phyloP scores from a whole-genome alignment of 2,329 filamentous ascomycete genomes.

The Colletotrichum melonis region DNA sequence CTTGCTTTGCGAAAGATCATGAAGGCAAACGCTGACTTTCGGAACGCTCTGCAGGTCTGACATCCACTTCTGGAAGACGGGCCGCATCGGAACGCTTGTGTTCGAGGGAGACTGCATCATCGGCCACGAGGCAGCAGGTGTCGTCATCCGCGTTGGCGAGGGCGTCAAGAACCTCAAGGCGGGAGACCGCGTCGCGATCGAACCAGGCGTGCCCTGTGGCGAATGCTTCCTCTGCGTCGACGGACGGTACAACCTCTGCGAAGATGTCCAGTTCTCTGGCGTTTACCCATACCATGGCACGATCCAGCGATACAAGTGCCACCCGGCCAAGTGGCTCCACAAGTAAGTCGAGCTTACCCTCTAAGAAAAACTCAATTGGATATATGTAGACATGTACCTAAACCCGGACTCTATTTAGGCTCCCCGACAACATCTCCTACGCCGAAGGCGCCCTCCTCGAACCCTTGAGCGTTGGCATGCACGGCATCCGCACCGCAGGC shows the following conservation, averaged over 20 bases:
- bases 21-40: neutral
- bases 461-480: constrained; percentile 71
- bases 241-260: constrained; percentile 73
- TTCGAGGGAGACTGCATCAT: constrained; percentile 74
- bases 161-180: constrained; percentile 63
- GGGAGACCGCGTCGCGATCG: constrained; percentile 74
- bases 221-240: constrained; percentile 68
- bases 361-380: too few species aligned
- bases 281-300: constrained; percentile 71
- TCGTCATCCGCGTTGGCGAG: constrained; percentile 67
- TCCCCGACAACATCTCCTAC: constrained; percentile 67
- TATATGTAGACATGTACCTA: too few species aligned
- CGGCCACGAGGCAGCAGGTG: constrained; percentile 72
- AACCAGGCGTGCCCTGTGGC: constrained; percentile 73
- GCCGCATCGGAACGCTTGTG: constrained; percentile 71
- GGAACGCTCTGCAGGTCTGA: constrained; percentile 60
- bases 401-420: too few species aligned
- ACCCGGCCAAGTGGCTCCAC: constrained; percentile 70
- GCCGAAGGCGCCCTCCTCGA: constrained; percentile 72
- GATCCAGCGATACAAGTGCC: constrained; percentile 70
- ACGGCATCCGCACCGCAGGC: constrained; percentile 65
- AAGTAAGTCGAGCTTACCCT: constrained; percentile 46
- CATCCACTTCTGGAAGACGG: constrained; percentile 76
- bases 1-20: too few species aligned
- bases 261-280: constrained; percentile 70